Conservation (phyloP, 208 protist genomes). For the Polymyxa betae region DNA sequence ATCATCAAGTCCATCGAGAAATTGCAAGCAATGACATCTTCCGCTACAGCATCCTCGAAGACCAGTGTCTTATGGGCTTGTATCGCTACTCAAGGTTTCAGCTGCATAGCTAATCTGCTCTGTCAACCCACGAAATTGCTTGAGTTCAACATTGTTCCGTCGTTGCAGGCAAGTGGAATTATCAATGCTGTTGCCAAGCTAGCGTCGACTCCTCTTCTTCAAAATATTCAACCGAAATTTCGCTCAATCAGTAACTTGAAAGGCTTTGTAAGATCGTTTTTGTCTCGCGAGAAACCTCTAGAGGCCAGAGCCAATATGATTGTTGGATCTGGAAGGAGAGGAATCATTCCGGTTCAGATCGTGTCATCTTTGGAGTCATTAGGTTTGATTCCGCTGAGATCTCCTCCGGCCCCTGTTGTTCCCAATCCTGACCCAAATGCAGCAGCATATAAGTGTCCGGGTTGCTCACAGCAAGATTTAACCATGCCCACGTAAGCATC, state of each 20-base stretch:
- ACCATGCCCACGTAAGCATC: conserved; percentile 1
- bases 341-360: conserved; percentile 26
- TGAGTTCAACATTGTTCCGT: too few relatives aligned
- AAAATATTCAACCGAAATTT: neutral
- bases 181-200: neutral
- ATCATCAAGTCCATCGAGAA: too few relatives aligned
- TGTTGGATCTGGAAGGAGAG: conserved; percentile 31
- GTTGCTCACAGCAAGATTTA: conserved; percentile 35
- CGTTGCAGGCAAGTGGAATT: too few relatives aligned
- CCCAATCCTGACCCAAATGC: conserved; percentile 2
- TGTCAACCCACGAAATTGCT: too few relatives aligned
- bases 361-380: conserved; percentile 38
- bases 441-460: neutral
- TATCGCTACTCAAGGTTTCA: too few relatives aligned
- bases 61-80: too few relatives aligned
- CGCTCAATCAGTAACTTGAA: neutral
- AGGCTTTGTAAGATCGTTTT: neutral
- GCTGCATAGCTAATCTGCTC: too few relatives aligned
- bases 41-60: too few relatives aligned
- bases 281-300: neutral
- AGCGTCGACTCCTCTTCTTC: neutral
- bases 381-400: neutral
- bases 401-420: neutral
- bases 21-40: too few relatives aligned
- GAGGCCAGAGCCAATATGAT: neutral